Base-by-base conservation (phyloP, 495 filamentous ascomycete genomes). In the Talaromyces stipitatus region DNA sequence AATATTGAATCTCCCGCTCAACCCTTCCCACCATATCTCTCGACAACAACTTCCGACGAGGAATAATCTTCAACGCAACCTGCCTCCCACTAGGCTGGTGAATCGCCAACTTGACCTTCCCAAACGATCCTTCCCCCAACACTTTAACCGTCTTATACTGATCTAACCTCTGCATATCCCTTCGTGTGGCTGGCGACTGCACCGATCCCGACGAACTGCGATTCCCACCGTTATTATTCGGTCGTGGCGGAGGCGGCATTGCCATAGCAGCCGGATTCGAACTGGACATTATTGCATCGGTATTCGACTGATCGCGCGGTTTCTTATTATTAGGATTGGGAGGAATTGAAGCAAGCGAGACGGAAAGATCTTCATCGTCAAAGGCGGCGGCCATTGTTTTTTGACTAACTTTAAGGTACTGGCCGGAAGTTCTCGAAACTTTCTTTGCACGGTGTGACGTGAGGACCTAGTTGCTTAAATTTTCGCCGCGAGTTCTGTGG, bases 51-150 rank as follows among this genome's bases (percentile, higher is more conserved):
- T 96, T 96, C 79, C 91, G 91, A 54, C 94, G 83, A 16, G 89
- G 85, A 66, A 98, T 97, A 66, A 98, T 96, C 77, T 98, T 98
- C 60, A 98, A 77, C 51, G 94, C 94, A 28, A 98, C 94, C 73
- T 95, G 87, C 67, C 97, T 91, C 56, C 88, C 88, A 64, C 87
- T 96, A 47, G 90, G 84, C 61, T 88, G 83, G 66, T 98, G 94
- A 30, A 90, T 85, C 2, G 94, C 94, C 60, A 97, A 83, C 77
- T 97, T 97, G 65, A 98, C 94, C 78, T 98, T 98, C 50, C 94
- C 94, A 69, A 98, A 98, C 8, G 89, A 95, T 10, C 94, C 94
- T 75, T 98, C 94, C 26, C 94, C 94, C 4, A 98, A 81, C 2
- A 94, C 96, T 72, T 85, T 88, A 58, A 95, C 76, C 54, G 96